A percentile compares a stretch with the other conserved stretches of the same genome.
Evolutionary conservation across 2,329 filamentous ascomycete genomes (phyloP).

Genomic region (Myrmaecium sp.): DNA sequence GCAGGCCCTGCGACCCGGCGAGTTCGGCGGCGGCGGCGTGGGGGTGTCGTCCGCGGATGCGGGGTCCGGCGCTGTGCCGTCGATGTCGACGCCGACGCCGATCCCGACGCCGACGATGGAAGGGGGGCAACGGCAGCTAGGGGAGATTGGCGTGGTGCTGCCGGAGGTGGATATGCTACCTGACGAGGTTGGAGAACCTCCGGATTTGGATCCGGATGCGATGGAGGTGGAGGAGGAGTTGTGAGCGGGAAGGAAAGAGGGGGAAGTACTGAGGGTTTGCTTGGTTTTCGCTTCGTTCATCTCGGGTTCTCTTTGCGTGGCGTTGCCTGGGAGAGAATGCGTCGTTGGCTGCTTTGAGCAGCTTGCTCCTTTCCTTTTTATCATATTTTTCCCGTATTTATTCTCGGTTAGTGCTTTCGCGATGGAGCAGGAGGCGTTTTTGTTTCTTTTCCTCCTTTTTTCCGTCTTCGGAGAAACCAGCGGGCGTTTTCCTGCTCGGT

Average conservation of each 20-base stretch:
- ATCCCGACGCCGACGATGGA: background rate
- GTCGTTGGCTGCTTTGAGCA: background rate
- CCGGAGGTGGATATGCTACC: too few species aligned
- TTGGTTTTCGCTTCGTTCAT: too few species aligned
- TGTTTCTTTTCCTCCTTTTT: too few species aligned
- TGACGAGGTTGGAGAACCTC: too few species aligned
- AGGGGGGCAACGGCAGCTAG: background rate
- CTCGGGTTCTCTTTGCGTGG: too few species aligned
- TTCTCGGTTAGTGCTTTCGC: too few species aligned
- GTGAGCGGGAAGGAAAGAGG: conserved; percentile 5
- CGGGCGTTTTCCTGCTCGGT: too few species aligned
- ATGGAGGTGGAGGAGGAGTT: conserved; percentile 46
- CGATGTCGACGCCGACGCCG: conserved; percentile 1
- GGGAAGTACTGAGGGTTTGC: background rate
- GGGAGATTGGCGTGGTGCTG: background rate
- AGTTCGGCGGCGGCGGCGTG: conserved; percentile 13
- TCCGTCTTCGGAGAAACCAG: too few species aligned
- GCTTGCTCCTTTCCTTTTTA: background rate
- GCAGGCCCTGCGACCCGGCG: conserved; percentile 25
- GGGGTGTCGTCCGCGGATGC: conserved; percentile 4
- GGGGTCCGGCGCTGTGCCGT: background rate
- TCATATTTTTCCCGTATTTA: too few species aligned
- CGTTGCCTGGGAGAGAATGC: too few species aligned
- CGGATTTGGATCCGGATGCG: conserved; percentile 36
- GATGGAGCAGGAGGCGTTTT: too few species aligned